Conservation (phyloP, 768 basidiomycete genomes). For the Suillus sp. region DNA sequence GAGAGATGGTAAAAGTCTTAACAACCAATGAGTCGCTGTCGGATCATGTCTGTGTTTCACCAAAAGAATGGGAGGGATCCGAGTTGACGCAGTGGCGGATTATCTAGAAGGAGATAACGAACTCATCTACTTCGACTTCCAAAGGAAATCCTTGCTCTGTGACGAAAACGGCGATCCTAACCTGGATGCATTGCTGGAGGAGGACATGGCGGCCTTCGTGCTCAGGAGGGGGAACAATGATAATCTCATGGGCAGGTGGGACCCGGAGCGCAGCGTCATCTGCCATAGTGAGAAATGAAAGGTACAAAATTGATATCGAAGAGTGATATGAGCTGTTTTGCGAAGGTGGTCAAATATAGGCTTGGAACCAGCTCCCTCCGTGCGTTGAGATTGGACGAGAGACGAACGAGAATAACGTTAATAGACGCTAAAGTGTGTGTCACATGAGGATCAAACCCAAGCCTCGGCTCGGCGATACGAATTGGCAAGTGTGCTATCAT, state of each 20-base stretch:
- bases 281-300: slow-evolving; percentile 17
- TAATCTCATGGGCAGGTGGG: slow-evolving; percentile 57
- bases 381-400: slow-evolving; percentile 3
- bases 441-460: slow-evolving; percentile 21
- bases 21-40: slow-evolving; percentile 67
- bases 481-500: slow-evolving; percentile 7
- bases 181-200: slow-evolving; percentile 64
- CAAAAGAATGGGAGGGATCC: neutral
- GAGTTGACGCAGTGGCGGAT: neutral
- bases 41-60: slow-evolving; percentile 54
- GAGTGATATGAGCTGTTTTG: slow-evolving; percentile 13
- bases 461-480: slow-evolving; percentile 22
- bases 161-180: slow-evolving; percentile 53
- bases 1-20: slow-evolving; percentile 63
- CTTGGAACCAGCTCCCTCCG: neutral
- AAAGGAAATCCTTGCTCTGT: slow-evolving; percentile 65
- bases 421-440: slow-evolving; percentile 3
- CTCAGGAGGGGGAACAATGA: slow-evolving; percentile 44
- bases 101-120: slow-evolving; percentile 26
- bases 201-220: slow-evolving; percentile 45
- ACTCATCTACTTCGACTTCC: slow-evolving; percentile 79
- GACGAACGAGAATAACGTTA: neutral
- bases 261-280: slow-evolving; percentile 15
- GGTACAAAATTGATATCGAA: slow-evolving; percentile 8
- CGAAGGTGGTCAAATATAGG: slow-evolving; percentile 24